Conservation (phyloP, 306 rosid genomes). For the Fagus sylvatica region DNA sequence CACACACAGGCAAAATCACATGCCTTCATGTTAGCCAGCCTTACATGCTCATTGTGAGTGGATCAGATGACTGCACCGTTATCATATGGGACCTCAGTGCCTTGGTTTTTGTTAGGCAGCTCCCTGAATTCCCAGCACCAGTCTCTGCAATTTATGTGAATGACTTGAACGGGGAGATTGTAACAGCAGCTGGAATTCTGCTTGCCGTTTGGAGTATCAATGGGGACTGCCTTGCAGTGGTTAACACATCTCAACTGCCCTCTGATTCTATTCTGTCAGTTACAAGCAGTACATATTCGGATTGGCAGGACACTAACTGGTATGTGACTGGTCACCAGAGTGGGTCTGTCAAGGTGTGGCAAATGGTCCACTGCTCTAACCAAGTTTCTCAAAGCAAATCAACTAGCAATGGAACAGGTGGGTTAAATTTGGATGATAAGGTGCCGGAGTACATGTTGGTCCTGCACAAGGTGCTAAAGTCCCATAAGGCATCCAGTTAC, state of each 20-base stretch:
- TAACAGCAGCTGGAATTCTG: constrained; percentile 93
- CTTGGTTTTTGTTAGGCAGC: constrained; percentile 89
- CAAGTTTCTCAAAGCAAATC: constrained; percentile 62
- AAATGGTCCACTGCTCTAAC: constrained; percentile 77
- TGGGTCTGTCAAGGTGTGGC: constrained; percentile 98
- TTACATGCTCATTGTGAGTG: constrained; percentile 94
- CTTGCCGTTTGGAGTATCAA: constrained; percentile 94
- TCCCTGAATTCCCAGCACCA: constrained; percentile 86
- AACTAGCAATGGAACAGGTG: constrained; percentile 44
- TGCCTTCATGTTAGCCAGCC: constrained; percentile 98
- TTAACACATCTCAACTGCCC: constrained; percentile 91
- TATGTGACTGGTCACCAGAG: constrained; percentile 99
- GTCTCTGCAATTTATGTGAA: constrained; percentile 86
- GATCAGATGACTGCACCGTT: constrained; percentile 94
- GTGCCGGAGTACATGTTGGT: constrained; percentile 76
- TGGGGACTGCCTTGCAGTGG: constrained; percentile 95
- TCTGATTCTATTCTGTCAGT: constrained; percentile 93
- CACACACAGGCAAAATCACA: constrained; percentile 78
- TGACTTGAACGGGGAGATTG: constrained; percentile 94
- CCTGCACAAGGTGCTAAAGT: constrained; percentile 79
- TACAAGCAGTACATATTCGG: constrained; percentile 79
- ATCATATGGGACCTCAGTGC: constrained; percentile 98
- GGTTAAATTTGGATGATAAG: constrained; percentile 49
- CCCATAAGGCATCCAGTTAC: constrained; percentile 89
- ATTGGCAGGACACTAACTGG: constrained; percentile 97